phyloP scores from a whole-genome alignment of 2,329 filamentous ascomycete species.

The Aspergillus viridinutans region DNA sequence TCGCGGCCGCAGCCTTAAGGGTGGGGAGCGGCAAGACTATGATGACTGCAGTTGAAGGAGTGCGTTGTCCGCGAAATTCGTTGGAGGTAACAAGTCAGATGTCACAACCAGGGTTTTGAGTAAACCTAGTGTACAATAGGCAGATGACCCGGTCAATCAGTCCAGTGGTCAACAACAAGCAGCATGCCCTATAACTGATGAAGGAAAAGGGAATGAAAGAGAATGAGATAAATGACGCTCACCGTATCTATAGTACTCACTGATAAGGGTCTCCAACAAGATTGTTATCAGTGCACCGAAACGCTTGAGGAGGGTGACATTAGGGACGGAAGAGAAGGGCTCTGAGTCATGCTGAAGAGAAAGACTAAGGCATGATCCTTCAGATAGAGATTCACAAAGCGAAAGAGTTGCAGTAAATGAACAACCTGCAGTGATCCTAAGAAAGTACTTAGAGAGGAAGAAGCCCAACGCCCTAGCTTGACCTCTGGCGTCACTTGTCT shows the following conservation, averaged over 20 bases:
- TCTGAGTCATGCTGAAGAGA: conserved; percentile 9
- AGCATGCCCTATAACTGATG: background rate
- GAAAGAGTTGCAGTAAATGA: conserved; percentile 3
- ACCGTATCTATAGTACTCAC: conserved; percentile 2
- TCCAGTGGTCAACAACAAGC: background rate
- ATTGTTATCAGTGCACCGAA: conserved; percentile 1
- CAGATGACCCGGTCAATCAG: conserved; percentile 12
- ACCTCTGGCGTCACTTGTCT: conserved; percentile 22
- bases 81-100: background rate
- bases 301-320: conserved; percentile 3
- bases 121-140: background rate
- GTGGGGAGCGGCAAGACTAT: background rate
- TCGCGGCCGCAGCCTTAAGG: background rate
- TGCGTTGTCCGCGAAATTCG: background rate
- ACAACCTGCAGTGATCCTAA: conserved; percentile 1
- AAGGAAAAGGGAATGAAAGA: background rate
- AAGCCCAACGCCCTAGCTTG: background rate
- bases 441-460: background rate
- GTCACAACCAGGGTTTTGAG: background rate
- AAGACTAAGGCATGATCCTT: conserved; percentile 1
- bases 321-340: conserved; percentile 4
- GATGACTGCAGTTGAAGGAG: background rate
- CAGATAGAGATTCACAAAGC: background rate
- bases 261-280: conserved; percentile 1
- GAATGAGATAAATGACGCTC: conserved; percentile 1